A percentile compares a stretch with the other conserved stretches of the same genome.
Evolutionary conservation across 192 early-diverging fungal species (phyloP).

Genomic region (Thoreauomyces humboldtii): DNA sequence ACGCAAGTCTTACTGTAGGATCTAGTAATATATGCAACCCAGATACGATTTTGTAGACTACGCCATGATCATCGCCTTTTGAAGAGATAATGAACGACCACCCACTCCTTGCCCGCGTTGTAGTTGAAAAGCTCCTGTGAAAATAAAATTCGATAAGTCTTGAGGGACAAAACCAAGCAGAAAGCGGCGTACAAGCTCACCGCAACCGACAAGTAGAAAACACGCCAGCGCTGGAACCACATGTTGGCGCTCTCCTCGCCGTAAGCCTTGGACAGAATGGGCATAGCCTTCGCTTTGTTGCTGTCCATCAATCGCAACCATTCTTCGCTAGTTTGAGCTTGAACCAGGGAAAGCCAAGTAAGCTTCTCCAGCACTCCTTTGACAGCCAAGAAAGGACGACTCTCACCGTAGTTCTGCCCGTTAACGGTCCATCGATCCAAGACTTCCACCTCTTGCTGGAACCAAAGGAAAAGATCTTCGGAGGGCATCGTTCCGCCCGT

Average conservation of each 20-base stretch:
- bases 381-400: neutral
- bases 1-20: too few species aligned
- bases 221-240: constrained; percentile 65
- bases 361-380: too few species aligned
- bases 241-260: constrained; percentile 40
- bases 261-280: constrained; percentile 44
- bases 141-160: neutral
- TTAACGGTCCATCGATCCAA: constrained; percentile 60
- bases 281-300: constrained; percentile 39
- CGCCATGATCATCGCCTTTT: constrained; percentile 32
- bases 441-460: constrained; percentile 55
- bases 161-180: neutral
- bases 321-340: constrained; percentile 45
- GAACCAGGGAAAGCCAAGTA: neutral
- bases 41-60: too few species aligned
- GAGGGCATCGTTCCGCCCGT: constrained; percentile 57
- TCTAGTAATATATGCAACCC: too few species aligned
- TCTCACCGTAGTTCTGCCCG: constrained; percentile 52
- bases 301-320: constrained; percentile 56
- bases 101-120: constrained; percentile 58
- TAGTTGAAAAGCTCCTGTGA: constrained; percentile 51
- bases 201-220: constrained; percentile 57
- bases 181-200: constrained; percentile 10
- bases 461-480: constrained; percentile 57
- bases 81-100: constrained; percentile 63